Base-by-base conservation (phyloP, 441 rosid species). In the Erodium trifolium region DNA sequence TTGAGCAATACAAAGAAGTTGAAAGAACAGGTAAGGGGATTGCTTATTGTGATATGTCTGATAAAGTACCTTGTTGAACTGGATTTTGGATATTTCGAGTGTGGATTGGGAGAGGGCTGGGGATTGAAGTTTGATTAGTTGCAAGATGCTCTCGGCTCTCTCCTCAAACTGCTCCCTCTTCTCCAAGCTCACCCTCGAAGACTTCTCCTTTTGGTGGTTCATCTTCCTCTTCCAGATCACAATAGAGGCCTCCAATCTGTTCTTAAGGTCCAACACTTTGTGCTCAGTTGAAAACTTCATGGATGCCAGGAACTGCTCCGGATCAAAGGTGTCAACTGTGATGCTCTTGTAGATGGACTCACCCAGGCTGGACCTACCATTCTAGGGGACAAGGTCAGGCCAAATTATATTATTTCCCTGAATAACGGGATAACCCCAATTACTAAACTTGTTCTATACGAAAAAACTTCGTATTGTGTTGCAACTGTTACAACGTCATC, bases 141-240 rank as follows among this genome's bases (percentile, higher is more conserved):
- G 92, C 69, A 92, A 76, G 77, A 95, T 86, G 27, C 98, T 95
- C 80, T 88, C 96, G 13, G 47, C 47, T 41, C 47, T 41, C 47
- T 41, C 47, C 2, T 41, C 47, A 41, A 41, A 41, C 47, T 75
- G 85, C 73, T 94, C 97, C 77, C 97, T 89, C 77, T 92, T 92
- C 74, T 92, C 98, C 67, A n/a, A 11, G 66, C 66, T 63, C 41
- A 63, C 82, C 98, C 98, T 90, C 14, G 85, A 70, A 31, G 98
- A 86, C 76, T 92, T 94, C 6, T 75, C 80, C 5, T 49, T 49
- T 11, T 49, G 55, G 55, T 49, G 55, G 55, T 49, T 49, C 85
- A 92, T 87, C 75, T 94, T 94, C 78, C 98, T 84, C 80, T 78
- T 87, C 99, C 98, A 94, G 69, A 94, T 94, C 70, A 87, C 84